Evolutionary conservation across 78 protist genomes (phyloP).

Genomic region (Acrasis kona): DNA sequence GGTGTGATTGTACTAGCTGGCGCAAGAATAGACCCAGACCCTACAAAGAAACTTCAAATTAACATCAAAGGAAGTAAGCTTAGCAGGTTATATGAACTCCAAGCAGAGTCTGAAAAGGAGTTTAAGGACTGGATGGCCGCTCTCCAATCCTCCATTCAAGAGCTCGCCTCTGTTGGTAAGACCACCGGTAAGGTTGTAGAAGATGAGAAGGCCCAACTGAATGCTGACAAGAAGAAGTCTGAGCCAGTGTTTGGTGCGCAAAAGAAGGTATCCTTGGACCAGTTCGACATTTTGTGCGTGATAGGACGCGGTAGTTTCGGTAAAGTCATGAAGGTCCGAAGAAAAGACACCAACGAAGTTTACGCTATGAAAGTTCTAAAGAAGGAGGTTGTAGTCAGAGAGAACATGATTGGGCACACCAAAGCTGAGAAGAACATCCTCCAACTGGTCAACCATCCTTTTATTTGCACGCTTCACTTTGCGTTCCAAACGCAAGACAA

Average conservation of each 20-base stretch:
- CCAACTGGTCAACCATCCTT: slow-evolving; percentile 60
- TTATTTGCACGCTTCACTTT: slow-evolving; percentile 48
- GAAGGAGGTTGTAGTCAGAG: slow-evolving; percentile 40
- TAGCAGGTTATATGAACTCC: neutral
- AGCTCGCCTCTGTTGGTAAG: too few species aligned
- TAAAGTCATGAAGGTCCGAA: slow-evolving; percentile 67
- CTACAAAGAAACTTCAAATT: neutral
- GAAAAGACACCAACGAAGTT: slow-evolving; percentile 34
- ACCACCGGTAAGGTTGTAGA: too few species aligned
- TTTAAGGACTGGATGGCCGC: neutral
- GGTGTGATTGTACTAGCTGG: slow-evolving; percentile 12
- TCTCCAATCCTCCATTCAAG: too few species aligned
- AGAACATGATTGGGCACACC: slow-evolving; percentile 74
- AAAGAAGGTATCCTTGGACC: neutral
- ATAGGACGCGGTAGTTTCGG: slow-evolving; percentile 71
- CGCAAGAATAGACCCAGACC: neutral
- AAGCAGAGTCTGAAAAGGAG: neutral
- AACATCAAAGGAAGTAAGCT: neutral
- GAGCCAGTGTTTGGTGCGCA: too few species aligned
- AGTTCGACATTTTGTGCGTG: slow-evolving; percentile 46
- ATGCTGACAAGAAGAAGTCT: too few species aligned
- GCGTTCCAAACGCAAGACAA: slow-evolving; percentile 68
- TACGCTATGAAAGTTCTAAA: slow-evolving; percentile 66
- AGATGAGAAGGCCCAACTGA: too few species aligned
- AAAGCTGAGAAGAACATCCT: slow-evolving; percentile 75